phyloP scores from a whole-genome alignment of 2,329 filamentous ascomycete species.

The Lachnellula hyalina region DNA sequence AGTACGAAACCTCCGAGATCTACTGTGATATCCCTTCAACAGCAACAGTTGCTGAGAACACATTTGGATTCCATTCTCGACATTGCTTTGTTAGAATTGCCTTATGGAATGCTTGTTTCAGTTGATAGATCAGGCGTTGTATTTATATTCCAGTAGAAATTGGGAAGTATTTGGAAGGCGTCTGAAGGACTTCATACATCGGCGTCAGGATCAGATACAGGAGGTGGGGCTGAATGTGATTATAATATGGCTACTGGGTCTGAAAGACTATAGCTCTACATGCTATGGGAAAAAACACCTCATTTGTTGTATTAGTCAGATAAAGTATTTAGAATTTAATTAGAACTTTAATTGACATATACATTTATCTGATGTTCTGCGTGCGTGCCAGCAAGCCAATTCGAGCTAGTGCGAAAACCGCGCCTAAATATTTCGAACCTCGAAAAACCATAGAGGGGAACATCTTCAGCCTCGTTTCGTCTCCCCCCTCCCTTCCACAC shows the following conservation, averaged over 20 bases:
- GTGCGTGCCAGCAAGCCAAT: neutral
- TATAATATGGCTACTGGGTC: too few species aligned
- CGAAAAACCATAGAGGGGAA: neutral
- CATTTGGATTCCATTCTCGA: slow-evolving; percentile 87
- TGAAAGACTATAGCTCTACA: too few species aligned
- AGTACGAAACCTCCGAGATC: slow-evolving; percentile 56
- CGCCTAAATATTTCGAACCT: slow-evolving; percentile 1
- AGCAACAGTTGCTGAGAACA: slow-evolving; percentile 77
- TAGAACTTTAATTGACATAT: too few species aligned
- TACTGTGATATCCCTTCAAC: slow-evolving; percentile 81
- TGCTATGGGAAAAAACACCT: too few species aligned
- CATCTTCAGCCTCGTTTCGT: slow-evolving; percentile 10
- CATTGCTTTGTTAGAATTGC: slow-evolving; percentile 79
- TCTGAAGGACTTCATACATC: neutral
- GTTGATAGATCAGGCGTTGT: slow-evolving; percentile 85
- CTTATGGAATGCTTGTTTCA: slow-evolving; percentile 89
- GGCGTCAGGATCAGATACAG: neutral
- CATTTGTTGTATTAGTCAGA: too few species aligned
- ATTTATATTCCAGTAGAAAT: slow-evolving; percentile 60
- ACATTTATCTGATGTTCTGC: too few species aligned
- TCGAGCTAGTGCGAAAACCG: neutral
- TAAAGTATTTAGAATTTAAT: too few species aligned
- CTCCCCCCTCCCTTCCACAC: neutral
- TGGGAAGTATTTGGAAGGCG: neutral
- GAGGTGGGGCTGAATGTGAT: neutral